These are phyloP conservation scores for Bipolaris cookei DNA, from an alignment of 2,329 filamentous ascomycete species.

Conservation along the genomic window DNA sequence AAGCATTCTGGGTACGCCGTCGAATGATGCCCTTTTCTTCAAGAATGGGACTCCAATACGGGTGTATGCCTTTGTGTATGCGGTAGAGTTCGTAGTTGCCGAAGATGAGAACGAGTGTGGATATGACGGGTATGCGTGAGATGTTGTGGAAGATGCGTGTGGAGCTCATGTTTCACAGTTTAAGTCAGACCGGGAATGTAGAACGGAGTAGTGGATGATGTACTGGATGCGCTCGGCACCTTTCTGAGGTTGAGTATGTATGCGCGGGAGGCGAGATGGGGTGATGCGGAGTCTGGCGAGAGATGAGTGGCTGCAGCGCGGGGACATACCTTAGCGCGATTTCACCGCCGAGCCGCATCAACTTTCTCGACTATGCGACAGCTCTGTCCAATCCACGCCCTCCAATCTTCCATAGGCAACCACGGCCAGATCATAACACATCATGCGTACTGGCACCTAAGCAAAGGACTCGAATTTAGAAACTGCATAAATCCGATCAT, in stretches of 20 bases:
- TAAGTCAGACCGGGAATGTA: background rate
- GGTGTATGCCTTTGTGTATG: constrained; percentile 38
- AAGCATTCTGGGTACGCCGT: constrained; percentile 13
- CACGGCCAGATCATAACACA: background rate
- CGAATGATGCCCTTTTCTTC: constrained; percentile 27
- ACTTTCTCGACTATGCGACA: constrained; percentile 17
- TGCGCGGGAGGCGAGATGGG: constrained; percentile 7
- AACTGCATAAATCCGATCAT: background rate
- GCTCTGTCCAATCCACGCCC: constrained; percentile 1
- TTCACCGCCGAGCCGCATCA: constrained; percentile 21
- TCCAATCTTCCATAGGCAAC: background rate
- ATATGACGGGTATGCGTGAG: constrained; percentile 19
- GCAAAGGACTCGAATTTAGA: background rate
- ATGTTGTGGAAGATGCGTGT: constrained; percentile 22
- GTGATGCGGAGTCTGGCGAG: constrained; percentile 26
- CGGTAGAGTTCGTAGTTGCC: constrained; percentile 37
- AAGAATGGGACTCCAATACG: constrained; percentile 32
- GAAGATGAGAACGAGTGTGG: constrained; percentile 26
- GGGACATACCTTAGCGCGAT: constrained; percentile 20
- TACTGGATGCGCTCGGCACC: constrained; percentile 2
- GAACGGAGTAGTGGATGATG: constrained; percentile 4
- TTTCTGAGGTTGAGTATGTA: constrained; percentile 1
- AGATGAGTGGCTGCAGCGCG: constrained; percentile 29
- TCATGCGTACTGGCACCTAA: background rate
- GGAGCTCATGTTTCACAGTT: constrained; percentile 18